A percentile compares a stretch with the other conserved stretches of the same genome.
phyloP scores from a whole-genome alignment of 108 stramenopile genomes.

The Nitzschia sp. region DNA sequence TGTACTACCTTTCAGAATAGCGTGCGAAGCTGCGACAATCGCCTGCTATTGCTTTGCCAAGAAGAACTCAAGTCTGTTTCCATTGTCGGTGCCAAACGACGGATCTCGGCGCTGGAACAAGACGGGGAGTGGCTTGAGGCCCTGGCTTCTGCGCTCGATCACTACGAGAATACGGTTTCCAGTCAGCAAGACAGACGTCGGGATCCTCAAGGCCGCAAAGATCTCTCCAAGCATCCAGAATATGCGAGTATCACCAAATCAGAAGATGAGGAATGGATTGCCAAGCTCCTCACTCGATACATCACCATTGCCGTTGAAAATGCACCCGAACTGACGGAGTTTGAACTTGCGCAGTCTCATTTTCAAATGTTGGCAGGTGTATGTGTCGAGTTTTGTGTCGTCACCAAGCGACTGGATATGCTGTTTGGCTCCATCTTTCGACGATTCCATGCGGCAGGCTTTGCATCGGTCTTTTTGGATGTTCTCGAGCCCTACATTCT shows the following conservation, averaged over 20 bases:
- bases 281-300: slow-evolving; percentile 83
- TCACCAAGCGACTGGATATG: slow-evolving; percentile 82
- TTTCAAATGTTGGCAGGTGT: slow-evolving; percentile 94
- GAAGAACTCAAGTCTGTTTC: slow-evolving; percentile 68
- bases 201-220: slow-evolving; percentile 29
- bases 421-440: slow-evolving; percentile 84
- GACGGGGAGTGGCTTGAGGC: slow-evolving; percentile 96
- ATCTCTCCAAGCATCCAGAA: slow-evolving; percentile 44
- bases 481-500: slow-evolving; percentile 89
- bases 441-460: slow-evolving; percentile 70
- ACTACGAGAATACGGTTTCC: slow-evolving; percentile 75
- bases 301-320: slow-evolving; percentile 87
- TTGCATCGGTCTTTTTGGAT: slow-evolving; percentile 76
- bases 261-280: slow-evolving; percentile 88
- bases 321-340: slow-evolving; percentile 64
- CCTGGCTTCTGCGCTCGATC: slow-evolving; percentile 84
- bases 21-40: slow-evolving; percentile 69
- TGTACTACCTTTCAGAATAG: slow-evolving; percentile 81
- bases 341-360: slow-evolving; percentile 81
- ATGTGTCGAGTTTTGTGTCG: slow-evolving; percentile 88
- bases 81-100: slow-evolving; percentile 55
- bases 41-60: slow-evolving; percentile 73
- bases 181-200: slow-evolving; percentile 73
- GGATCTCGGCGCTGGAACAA: slow-evolving; percentile 75
- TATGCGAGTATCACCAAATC: slow-evolving; percentile 19